These are phyloP conservation scores for Aspergillus neoniger DNA, from an alignment of 2,329 filamentous ascomycete species.

Conservation along the genomic window DNA sequence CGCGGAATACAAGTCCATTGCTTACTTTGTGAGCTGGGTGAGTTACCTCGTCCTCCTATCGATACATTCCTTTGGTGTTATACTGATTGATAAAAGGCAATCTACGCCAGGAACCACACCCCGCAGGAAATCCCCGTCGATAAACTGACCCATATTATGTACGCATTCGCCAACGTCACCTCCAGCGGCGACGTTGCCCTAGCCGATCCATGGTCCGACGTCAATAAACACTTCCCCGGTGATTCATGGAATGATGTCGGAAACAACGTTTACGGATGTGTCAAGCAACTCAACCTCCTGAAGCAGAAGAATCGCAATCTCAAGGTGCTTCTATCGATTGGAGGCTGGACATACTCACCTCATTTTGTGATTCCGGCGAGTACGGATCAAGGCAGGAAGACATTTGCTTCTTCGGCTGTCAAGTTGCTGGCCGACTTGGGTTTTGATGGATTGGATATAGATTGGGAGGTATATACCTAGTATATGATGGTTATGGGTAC, in stretches of 20 bases:
- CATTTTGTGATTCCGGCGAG: slow-evolving; percentile 72
- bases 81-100: slow-evolving; percentile 56
- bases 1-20: slow-evolving; percentile 33
- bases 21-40: slow-evolving; percentile 52
- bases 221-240: slow-evolving; percentile 66
- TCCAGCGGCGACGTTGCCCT: slow-evolving; percentile 80
- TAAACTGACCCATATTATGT: slow-evolving; percentile 84
- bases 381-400: slow-evolving; percentile 58
- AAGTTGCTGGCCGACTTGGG: slow-evolving; percentile 75
- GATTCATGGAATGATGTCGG: slow-evolving; percentile 70
- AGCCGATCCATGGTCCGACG: slow-evolving; percentile 69
- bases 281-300: slow-evolving; percentile 74
- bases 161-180: slow-evolving; percentile 85
- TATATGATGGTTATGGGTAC: too few species aligned
- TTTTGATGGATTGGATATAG: slow-evolving; percentile 55
- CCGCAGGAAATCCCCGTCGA: slow-evolving; percentile 80
- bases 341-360: slow-evolving; percentile 74
- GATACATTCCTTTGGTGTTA: background rate
- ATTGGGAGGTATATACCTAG: slow-evolving; percentile 40
- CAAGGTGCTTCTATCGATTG: slow-evolving; percentile 80
- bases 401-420: slow-evolving; percentile 70
- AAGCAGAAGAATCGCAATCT: slow-evolving; percentile 76
- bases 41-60: background rate
- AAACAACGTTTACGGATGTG: slow-evolving; percentile 72
- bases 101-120: slow-evolving; percentile 82